A percentile compares a stretch with the other conserved stretches of the same genome.
Evolutionary conservation across 2,329 filamentous ascomycete species (phyloP).

Genomic region (Pseudocercospora crystallina): DNA sequence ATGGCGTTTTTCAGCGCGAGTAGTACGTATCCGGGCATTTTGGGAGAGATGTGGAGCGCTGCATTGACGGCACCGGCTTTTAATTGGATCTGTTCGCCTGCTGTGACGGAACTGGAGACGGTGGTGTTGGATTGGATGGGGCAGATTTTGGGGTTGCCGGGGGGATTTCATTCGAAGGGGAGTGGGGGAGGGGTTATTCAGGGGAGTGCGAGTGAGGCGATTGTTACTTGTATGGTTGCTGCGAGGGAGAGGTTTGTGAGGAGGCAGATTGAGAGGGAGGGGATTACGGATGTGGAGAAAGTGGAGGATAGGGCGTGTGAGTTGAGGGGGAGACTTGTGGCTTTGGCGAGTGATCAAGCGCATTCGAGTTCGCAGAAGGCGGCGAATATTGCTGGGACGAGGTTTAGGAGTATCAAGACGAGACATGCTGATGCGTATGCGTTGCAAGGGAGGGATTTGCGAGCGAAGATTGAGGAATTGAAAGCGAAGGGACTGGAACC

Average conservation of each 20-base stretch:
- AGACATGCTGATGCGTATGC: constrained; percentile 63
- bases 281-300: constrained; percentile 48
- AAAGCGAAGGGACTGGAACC: constrained; percentile 71
- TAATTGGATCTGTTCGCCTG: constrained; percentile 95
- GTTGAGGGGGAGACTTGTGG: constrained; percentile 71
- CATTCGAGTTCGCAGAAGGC: constrained; percentile 88
- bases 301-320: constrained; percentile 69
- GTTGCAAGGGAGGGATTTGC: constrained; percentile 66
- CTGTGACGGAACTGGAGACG: constrained; percentile 89
- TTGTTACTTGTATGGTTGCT: constrained; percentile 82
- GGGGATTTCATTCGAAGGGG: constrained; percentile 70
- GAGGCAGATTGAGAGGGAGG: constrained; percentile 55
- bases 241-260: constrained; percentile 77
- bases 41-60: constrained; percentile 89
- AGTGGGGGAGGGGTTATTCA: constrained; percentile 92
- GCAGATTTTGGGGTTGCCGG: constrained; percentile 69
- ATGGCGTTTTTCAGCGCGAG: constrained; percentile 92
- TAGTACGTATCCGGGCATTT: constrained; percentile 77
- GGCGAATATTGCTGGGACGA: constrained; percentile 80
- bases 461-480: constrained; percentile 62
- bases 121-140: constrained; percentile 91
- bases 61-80: constrained; percentile 89
- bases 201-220: constrained; percentile 82
- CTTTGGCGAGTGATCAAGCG: constrained; percentile 73
- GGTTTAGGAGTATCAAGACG: constrained; percentile 70